Conservation (phyloP, 257 asterid genomes). For the Solanum dulcamara region DNA sequence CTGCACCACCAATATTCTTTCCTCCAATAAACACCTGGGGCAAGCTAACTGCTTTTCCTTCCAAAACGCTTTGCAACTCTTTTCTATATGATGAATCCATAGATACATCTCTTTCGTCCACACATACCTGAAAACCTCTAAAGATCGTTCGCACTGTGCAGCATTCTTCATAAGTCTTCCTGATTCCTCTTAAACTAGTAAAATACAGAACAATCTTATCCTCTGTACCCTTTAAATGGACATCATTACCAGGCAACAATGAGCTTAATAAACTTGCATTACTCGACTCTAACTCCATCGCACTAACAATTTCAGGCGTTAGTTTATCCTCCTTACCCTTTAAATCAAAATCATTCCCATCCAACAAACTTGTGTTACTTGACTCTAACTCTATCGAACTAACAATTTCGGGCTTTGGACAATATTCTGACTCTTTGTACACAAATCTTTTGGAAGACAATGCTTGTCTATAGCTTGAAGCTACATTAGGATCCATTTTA, state of each 20-base stretch:
- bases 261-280: background rate
- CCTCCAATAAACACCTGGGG: conserved; percentile 87
- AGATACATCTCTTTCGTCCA: conserved; percentile 86
- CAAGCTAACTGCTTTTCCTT: conserved; percentile 37
- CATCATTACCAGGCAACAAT: conserved; percentile 7
- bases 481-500: conserved; percentile 34
- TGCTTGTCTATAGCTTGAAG: conserved; percentile 21
- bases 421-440: conserved; percentile 14
- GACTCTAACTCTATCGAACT: background rate
- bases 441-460: conserved; percentile 35
- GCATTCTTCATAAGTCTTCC: conserved; percentile 74
- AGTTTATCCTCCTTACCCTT: conserved; percentile 74
- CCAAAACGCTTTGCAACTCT: conserved; percentile 58
- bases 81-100: conserved; percentile 67
- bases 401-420: background rate
- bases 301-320: background rate
- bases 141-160: conserved; percentile 61
- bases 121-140: conserved; percentile 55
- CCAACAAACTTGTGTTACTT: background rate
- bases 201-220: conserved; percentile 81
- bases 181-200: conserved; percentile 84
- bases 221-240: conserved; percentile 43
- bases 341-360: conserved; percentile 1
- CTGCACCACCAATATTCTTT: conserved; percentile 46
- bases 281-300: background rate